Conservation (phyloP, 2,329 filamentous ascomycete species). For the Ophiostoma australiae region DNA sequence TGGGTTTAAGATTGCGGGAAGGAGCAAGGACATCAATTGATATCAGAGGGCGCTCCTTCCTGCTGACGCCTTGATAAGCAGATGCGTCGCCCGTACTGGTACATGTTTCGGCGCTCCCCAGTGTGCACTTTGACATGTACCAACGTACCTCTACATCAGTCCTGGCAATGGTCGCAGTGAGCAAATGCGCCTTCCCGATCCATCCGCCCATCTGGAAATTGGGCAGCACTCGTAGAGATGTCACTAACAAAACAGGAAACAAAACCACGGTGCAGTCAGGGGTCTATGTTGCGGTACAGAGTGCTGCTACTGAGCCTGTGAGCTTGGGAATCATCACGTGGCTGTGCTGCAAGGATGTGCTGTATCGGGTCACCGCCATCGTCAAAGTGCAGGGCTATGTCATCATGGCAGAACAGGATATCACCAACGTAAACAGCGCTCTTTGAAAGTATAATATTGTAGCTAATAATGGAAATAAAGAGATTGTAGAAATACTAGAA, state of each 20-base stretch:
- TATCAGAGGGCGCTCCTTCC: background rate
- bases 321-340: background rate
- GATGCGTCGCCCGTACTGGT: background rate
- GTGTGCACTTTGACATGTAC: background rate
- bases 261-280: too few relatives aligned
- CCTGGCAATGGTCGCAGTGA: constrained; percentile 1
- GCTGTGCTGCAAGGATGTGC: background rate
- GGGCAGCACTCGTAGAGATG: background rate
- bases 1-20: background rate
- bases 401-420: background rate
- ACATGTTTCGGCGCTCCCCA: background rate
- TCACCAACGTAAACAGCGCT: background rate
- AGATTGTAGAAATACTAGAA: too few relatives aligned
- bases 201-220: constrained; percentile 16
- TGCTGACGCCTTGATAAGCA: background rate
- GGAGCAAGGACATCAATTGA: background rate
- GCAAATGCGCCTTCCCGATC: constrained; percentile 22
- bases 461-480: constrained; percentile 1
- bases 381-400: background rate
- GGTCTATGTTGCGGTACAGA: background rate
- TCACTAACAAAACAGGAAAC: background rate
- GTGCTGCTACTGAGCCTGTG: too few relatives aligned
- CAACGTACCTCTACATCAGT: constrained; percentile 3
- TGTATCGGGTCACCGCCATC: background rate
- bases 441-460: background rate